phyloP scores from a whole-genome alignment of 1,284 basidiomycete species.

The Apiotrichum sp. region DNA sequence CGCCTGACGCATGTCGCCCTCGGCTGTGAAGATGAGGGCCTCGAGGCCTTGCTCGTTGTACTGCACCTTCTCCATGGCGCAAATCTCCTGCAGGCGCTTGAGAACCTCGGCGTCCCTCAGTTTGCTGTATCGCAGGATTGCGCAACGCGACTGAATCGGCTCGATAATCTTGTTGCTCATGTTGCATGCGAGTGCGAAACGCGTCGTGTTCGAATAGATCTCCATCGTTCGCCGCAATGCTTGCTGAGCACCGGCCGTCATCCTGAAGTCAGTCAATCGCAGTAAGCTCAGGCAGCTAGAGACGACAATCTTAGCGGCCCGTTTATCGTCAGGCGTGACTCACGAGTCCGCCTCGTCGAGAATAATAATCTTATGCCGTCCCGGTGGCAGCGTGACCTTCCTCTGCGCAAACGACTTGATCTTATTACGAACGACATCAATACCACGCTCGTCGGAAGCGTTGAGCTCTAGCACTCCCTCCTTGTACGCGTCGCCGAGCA shows the following conservation, averaged over 20 bases:
- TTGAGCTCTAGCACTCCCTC: slow-evolving; percentile 97
- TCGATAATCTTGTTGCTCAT: slow-evolving; percentile 99
- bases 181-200: slow-evolving; percentile 97
- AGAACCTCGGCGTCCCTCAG: slow-evolving; percentile 84
- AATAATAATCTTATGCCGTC: slow-evolving; percentile 97
- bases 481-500: slow-evolving; percentile 95
- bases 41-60: slow-evolving; percentile 92
- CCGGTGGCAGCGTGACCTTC: slow-evolving; percentile 91
- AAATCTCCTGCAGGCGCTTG: slow-evolving; percentile 87
- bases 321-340: slow-evolving; percentile 12
- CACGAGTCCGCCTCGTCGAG: slow-evolving; percentile 98
- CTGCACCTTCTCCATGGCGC: slow-evolving; percentile 84
- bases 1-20: slow-evolving; percentile 99
- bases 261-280: slow-evolving; percentile 58
- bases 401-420: slow-evolving; percentile 98
- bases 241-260: slow-evolving; percentile 98
- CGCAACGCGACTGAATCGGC: slow-evolving; percentile 96
- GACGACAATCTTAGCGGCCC: too few species aligned
- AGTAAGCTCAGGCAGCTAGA: too few species aligned
- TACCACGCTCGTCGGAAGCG: slow-evolving; percentile 96
- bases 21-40: slow-evolving; percentile 95
- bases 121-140: slow-evolving; percentile 89
- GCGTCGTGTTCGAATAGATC: slow-evolving; percentile 96
- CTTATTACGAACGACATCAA: slow-evolving; percentile 97
- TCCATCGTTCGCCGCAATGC: slow-evolving; percentile 98